These are phyloP conservation scores for Acer yangbiense DNA, from an alignment of 345 rosid species.

Conservation along the genomic window DNA sequence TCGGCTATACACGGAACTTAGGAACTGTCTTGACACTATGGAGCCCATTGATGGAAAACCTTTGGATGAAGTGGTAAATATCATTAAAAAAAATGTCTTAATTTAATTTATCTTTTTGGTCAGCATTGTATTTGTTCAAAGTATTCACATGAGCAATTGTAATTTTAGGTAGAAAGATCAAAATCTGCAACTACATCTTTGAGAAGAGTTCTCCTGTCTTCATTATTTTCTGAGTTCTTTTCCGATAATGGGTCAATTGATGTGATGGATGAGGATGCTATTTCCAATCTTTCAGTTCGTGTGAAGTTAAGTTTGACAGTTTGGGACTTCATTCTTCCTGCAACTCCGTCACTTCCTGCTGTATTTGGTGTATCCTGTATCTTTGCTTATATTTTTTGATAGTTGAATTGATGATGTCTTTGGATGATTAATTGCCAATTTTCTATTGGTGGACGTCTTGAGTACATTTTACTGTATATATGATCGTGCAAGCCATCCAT, in stretches of 20 bases:
- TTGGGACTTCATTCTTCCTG: conserved; percentile 90
- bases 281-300: conserved; percentile 76
- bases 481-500: not conserved
- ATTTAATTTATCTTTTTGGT: not conserved
- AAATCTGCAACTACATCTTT: conserved; percentile 78
- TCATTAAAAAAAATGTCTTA: conserved; percentile 8
- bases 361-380: conserved; percentile 88
- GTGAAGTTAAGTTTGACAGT: conserved; percentile 83
- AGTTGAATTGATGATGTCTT: conserved; percentile 10
- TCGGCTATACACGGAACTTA: conserved; percentile 63
- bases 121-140: conserved; percentile 16
- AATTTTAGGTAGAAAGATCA: conserved; percentile 75
- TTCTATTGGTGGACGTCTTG: not conserved
- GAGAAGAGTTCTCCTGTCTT: conserved; percentile 82
- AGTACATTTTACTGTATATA: not conserved
- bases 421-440: conserved; percentile 10
- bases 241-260: conserved; percentile 72
- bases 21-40: conserved; percentile 63
- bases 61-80: conserved; percentile 71
- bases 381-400: conserved; percentile 4
- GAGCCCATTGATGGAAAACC: conserved; percentile 76
- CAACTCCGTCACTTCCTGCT: conserved; percentile 94
- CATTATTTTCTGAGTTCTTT: conserved; percentile 81
- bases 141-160: conserved; percentile 33
- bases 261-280: conserved; percentile 97